A percentile compares a stretch with the other conserved stretches of the same genome.
These are phyloP conservation scores for Coemansia interrupta DNA, from an alignment of 192 early-diverging fungal species.

Conservation along the genomic window DNA sequence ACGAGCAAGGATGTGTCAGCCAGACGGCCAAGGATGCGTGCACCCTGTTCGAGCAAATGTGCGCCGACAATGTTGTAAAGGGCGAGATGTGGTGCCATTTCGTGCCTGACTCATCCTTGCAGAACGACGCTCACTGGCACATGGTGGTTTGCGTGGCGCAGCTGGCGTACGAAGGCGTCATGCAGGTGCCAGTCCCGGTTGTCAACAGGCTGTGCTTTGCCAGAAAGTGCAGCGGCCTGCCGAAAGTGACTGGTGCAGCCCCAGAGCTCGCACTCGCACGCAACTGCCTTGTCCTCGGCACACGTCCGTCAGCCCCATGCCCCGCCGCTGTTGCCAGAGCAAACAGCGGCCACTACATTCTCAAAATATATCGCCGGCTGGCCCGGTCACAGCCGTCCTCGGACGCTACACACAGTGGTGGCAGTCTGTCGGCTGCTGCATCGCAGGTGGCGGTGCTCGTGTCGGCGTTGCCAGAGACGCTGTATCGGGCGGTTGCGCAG, in stretches of 20 bases:
- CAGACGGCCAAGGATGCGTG: constrained; percentile 3
- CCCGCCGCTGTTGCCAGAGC: too few relatives aligned
- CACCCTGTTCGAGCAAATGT: constrained; percentile 4
- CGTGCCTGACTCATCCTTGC: not conserved
- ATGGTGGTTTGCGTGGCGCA: not conserved
- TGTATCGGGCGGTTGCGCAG: not conserved
- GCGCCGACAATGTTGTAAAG: not conserved
- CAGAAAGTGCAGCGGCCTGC: too few relatives aligned
- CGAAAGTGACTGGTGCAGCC: too few relatives aligned
- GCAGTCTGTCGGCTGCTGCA: not conserved
- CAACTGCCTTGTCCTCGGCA: too few relatives aligned
- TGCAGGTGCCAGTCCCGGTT: too few relatives aligned
- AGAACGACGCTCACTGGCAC: not conserved
- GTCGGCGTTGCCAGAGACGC: constrained; percentile 3
- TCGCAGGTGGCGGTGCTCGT: not conserved
- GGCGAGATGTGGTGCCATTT: constrained; percentile 3
- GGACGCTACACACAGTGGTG: too few relatives aligned
- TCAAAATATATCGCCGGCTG: too few relatives aligned
- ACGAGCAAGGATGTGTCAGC: not conserved
- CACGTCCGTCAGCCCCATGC: too few relatives aligned
- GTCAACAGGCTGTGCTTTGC: too few relatives aligned
- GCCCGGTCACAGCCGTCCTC: too few relatives aligned
- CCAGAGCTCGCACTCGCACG: too few relatives aligned
- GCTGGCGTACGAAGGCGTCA: not conserved
- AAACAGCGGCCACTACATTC: too few relatives aligned